These are phyloP conservation scores for Pestalotiopsis fici DNA, from an alignment of 2,329 filamentous ascomycete genomes.

Conservation along the genomic window DNA sequence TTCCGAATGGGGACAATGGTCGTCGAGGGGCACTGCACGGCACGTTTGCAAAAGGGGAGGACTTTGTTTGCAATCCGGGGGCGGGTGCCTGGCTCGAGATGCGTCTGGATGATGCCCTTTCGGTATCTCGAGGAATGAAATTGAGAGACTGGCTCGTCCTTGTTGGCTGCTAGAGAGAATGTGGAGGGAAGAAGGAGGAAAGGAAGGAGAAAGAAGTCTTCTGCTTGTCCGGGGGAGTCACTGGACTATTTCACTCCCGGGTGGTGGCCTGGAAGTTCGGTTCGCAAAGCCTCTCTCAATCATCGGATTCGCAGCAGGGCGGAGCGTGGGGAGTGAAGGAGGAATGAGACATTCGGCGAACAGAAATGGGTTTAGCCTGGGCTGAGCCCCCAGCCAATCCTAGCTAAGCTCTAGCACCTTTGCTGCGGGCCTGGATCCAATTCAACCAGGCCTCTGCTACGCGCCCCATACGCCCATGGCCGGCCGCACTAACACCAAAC, in stretches of 20 bases:
- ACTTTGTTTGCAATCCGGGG: neutral
- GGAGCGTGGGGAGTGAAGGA: conserved; percentile 6
- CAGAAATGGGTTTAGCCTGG: conserved; percentile 7
- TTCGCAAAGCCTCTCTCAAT: conserved; percentile 24
- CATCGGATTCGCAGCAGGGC: neutral
- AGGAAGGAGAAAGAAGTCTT: conserved; percentile 19
- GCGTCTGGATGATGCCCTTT: conserved; percentile 12
- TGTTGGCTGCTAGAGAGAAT: neutral
- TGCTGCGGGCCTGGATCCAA: neutral
- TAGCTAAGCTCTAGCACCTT: neutral
- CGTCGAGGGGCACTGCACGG: conserved; percentile 1
- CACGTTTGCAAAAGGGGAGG: neutral
- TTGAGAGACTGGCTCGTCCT: neutral
- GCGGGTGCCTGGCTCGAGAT: conserved; percentile 15
- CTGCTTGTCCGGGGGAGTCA: conserved; percentile 29
- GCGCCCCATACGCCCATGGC: neutral
- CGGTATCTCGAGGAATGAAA: conserved; percentile 1
- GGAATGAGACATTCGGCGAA: conserved; percentile 11
- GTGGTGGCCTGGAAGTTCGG: conserved; percentile 16
- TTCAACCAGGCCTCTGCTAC: neutral
- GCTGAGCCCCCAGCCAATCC: conserved; percentile 6
- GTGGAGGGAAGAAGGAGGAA: conserved; percentile 14
- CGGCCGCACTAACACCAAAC: neutral
- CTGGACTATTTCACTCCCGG: conserved; percentile 31
- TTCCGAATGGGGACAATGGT: conserved; percentile 1